Evolutionary conservation across 208 protist species (phyloP).

Genomic region (Crithidia sp.): DNA sequence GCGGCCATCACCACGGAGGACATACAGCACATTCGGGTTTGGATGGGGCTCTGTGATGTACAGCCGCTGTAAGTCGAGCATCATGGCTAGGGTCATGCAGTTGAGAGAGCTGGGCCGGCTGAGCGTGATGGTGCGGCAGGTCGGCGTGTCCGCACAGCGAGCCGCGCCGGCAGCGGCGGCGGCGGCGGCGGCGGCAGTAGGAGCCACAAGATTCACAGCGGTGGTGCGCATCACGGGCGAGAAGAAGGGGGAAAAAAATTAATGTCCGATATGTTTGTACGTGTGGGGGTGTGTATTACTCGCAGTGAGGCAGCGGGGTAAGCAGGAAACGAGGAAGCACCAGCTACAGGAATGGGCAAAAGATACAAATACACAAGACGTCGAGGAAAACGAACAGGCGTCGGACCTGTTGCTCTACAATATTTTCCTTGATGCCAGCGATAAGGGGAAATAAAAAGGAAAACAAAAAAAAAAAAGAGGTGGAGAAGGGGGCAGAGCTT

Average conservation of each 20-base stretch:
- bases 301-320: no score
- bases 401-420: no score
- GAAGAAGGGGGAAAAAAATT: not conserved
- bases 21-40: constrained; percentile 37
- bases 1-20: constrained; percentile 46
- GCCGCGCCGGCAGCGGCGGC: constrained; percentile 17
- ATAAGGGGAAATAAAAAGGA: no score
- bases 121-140: constrained; percentile 53
- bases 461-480: not conserved
- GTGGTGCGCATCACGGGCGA: constrained; percentile 4
- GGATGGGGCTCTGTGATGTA: constrained; percentile 49
- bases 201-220: not conserved
- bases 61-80: constrained; percentile 43
- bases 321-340: not conserved
- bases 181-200: constrained; percentile 4
- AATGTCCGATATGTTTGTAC: no score
- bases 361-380: no score
- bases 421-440: no score
- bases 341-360: no score
- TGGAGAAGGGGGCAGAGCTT: no score
- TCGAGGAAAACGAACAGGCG: no score
- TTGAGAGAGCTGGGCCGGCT: constrained; percentile 47
- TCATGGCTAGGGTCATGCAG: constrained; percentile 50
- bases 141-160: constrained; percentile 37
- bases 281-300: no score